A percentile compares a stretch with the other conserved stretches of the same genome.
phyloP scores from a whole-genome alignment of 2,329 filamentous ascomycete genomes.

The Pseudogymnoascus sp. region DNA sequence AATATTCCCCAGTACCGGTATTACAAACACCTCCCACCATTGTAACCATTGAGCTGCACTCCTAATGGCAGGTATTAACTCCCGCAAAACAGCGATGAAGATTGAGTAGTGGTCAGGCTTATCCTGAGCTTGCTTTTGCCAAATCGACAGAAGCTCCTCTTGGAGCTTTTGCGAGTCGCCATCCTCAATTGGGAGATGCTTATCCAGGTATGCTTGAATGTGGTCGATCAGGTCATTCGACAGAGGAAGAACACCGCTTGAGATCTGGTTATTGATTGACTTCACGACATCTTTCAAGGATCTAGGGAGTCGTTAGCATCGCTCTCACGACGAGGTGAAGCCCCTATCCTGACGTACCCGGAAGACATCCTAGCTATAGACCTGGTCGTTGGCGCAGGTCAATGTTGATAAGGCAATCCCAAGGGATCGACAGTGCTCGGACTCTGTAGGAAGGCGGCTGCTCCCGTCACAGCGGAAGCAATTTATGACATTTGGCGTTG shows the following conservation, averaged over 20 bases:
- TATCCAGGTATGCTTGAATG: slow-evolving; percentile 60
- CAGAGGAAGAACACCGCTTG: slow-evolving; percentile 49
- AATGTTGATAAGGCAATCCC: neutral
- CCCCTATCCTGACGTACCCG: neutral
- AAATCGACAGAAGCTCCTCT: slow-evolving; percentile 61
- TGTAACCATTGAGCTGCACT: slow-evolving; percentile 54
- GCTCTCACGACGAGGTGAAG: neutral
- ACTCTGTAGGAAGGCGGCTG: neutral
- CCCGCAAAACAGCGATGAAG: slow-evolving; percentile 61
- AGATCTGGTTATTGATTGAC: slow-evolving; percentile 43
- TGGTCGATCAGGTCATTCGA: slow-evolving; percentile 54
- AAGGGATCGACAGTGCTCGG: neutral
- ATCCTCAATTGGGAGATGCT: slow-evolving; percentile 60
- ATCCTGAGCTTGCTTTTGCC: slow-evolving; percentile 53
- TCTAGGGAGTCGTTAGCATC: slow-evolving; percentile 14
- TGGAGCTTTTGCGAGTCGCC: slow-evolving; percentile 61
- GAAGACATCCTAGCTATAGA: neutral
- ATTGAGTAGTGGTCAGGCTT: slow-evolving; percentile 48
- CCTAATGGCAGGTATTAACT: slow-evolving; percentile 54
- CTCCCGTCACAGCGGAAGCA: neutral
- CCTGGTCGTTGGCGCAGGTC: neutral
- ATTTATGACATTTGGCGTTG: neutral
- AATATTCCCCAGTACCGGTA: slow-evolving; percentile 47
- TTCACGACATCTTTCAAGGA: slow-evolving; percentile 50
- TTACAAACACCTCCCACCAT: slow-evolving; percentile 62